Conservation (phyloP, 495 filamentous ascomycete genomes). For the Barbatosphaeria neglecta region DNA sequence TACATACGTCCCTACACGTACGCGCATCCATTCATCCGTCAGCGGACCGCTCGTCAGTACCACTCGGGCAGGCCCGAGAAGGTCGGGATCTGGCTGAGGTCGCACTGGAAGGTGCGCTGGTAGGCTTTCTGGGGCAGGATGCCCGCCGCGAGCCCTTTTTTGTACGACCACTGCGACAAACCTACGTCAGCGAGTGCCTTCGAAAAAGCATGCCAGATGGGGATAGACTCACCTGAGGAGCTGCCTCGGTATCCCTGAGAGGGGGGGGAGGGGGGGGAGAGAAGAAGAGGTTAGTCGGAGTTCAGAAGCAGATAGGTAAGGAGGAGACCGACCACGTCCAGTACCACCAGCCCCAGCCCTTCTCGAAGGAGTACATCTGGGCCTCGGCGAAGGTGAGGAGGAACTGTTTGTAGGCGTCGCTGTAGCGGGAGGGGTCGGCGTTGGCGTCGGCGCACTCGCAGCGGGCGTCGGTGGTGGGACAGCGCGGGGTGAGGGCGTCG, state of each 20-base stretch:
- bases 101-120: slow-evolving; percentile 65
- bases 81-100: slow-evolving; percentile 48
- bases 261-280: not conserved
- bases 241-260: not conserved
- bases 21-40: too few relatives aligned
- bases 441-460: slow-evolving; percentile 74
- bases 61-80: slow-evolving; percentile 58
- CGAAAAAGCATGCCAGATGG: not conserved
- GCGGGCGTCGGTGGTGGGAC: slow-evolving; percentile 48
- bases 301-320: not conserved
- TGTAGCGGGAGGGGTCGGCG: slow-evolving; percentile 55
- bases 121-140: slow-evolving; percentile 75
- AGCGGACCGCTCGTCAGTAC: too few relatives aligned
- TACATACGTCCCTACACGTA: too few relatives aligned
- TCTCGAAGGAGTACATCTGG: slow-evolving; percentile 87
- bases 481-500: slow-evolving; percentile 49
- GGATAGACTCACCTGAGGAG: not conserved
- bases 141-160: slow-evolving; percentile 68
- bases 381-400: slow-evolving; percentile 84
- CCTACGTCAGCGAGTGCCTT: slow-evolving; percentile 54
- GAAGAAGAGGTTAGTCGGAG: not conserved
- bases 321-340: slow-evolving; percentile 52
- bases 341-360: slow-evolving; percentile 94
- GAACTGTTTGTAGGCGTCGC: slow-evolving; percentile 69
- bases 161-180: slow-evolving; percentile 90